Base-by-base conservation (phyloP, 768 basidiomycete genomes). In the Leccinum aurantiacum region DNA sequence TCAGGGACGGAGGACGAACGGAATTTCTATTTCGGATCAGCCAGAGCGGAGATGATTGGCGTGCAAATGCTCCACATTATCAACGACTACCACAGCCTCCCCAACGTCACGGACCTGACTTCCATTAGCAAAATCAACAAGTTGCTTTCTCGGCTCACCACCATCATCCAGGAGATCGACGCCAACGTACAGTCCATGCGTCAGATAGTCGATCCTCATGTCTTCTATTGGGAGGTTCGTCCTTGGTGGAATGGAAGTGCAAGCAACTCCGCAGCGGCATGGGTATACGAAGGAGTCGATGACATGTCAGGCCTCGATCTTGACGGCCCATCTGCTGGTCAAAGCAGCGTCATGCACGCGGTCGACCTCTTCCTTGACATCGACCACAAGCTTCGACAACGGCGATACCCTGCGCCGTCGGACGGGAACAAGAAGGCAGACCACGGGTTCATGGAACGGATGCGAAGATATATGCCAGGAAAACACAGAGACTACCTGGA, bases 401-500 rank as follows among this genome's bases (percentile, higher is more conserved):
- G 85, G 72, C 80, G 88, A 68, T 76, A 84, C 74, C 90, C 89
- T 62, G 76, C 83, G 24, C 82, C 93, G 56, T 86, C 91, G 56
- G 74, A 80, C 51, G 74, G 78, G 59, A 85, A 91, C 71, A 86
- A 83, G 75, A 82, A 73, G 66, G 89, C 81, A 44, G 91, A 84
- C 73, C 80, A 76, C 38, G 84, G 87, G 0, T 98, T 98, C 77
- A 94, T 98, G 88, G 87, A 90, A 59, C 83, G 93, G 52, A 97
- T 97, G 95, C 78, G 91, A 59, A 83, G 84, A 22, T 98, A 98
- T 76, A 98, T 98, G 96, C 95, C 96, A 0, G 89, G 90, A 14
- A 84, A 83, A 56, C 96, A 98, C 76, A 87, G 91, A 47, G 85
- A 88, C 50, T 98, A 94, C 77, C 83, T 98, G 57, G 73, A 76